These are phyloP conservation scores for Ogataea thermomethanolica DNA, from an alignment of 805 yeast species.

Conservation along the genomic window DNA sequence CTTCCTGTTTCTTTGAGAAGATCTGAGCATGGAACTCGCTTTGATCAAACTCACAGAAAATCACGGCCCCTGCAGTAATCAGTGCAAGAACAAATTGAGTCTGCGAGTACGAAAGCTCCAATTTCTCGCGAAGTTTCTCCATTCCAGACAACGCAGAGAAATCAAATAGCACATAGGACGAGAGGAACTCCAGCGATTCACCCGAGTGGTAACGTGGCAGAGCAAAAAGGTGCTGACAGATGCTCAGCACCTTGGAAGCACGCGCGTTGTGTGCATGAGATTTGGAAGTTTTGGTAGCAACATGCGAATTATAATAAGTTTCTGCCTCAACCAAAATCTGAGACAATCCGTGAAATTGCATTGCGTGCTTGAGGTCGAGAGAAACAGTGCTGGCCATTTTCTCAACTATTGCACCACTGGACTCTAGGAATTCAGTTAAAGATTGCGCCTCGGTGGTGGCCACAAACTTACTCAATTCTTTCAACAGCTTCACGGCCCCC, in stretches of 20 bases:
- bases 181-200: conserved; percentile 37
- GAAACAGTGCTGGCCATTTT: conserved; percentile 18
- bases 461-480: conserved; percentile 56
- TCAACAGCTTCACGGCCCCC: conserved; percentile 28
- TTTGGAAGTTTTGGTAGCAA: conserved; percentile 12
- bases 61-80: conserved; percentile 38
- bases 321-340: conserved; percentile 31
- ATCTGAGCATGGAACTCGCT: conserved; percentile 18
- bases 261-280: conserved; percentile 15
- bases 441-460: conserved; percentile 40
- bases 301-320: conserved; percentile 21
- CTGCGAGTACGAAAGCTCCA: conserved; percentile 24
- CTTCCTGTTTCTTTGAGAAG: conserved; percentile 17
- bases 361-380: conserved; percentile 28
- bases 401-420: conserved; percentile 32
- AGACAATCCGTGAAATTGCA: conserved; percentile 30
- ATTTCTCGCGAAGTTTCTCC: conserved; percentile 27
- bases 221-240: conserved; percentile 35
- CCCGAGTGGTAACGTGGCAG: conserved; percentile 32
- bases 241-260: conserved; percentile 19
- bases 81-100: conserved; percentile 38
- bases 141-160: conserved; percentile 33
- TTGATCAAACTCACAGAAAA: conserved; percentile 28
- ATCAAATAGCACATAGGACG: conserved; percentile 44
- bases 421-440: conserved; percentile 36